Evolutionary conservation across 176 grass and related monocot species (phyloP).

Genomic region (Alloteropsis semialata): DNA sequence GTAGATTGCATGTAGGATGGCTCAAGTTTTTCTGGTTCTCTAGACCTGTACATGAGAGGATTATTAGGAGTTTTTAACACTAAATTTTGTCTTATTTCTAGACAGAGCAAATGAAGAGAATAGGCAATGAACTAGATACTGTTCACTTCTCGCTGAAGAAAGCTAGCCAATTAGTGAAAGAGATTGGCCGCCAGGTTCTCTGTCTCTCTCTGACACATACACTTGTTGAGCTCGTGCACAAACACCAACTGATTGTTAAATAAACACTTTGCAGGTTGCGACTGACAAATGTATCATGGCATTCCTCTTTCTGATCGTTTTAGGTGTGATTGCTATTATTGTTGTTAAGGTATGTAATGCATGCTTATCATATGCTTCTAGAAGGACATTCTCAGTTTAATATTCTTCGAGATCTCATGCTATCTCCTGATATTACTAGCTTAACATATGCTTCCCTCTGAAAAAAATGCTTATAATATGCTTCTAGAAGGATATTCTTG

Average conservation of each 20-base stretch:
- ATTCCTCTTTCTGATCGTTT: conserved; percentile 74
- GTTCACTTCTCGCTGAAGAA: conserved; percentile 75
- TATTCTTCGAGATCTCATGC: neutral
- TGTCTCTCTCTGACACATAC: neutral
- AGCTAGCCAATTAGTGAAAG: conserved; percentile 59
- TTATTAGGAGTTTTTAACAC: neutral
- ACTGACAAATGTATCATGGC: conserved; percentile 98
- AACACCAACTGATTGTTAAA: conserved; percentile 25
- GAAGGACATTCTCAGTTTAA: conserved; percentile 1
- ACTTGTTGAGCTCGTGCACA: neutral
- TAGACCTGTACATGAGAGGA: neutral
- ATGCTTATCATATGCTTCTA: conserved; percentile 16
- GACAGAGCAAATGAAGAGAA: conserved; percentile 63
- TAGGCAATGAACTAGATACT: conserved; percentile 58
- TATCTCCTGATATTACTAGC: neutral
- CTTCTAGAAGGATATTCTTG: conserved; percentile 3
- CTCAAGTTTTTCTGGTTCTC: neutral
- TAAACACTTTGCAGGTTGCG: conserved; percentile 61
- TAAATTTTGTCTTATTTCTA: conserved; percentile 11
- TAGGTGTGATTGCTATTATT: conserved; percentile 83
- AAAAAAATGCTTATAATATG: conserved; percentile 1
- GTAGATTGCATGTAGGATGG: neutral
- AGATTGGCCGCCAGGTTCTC: conserved; percentile 57
- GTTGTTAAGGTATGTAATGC: conserved; percentile 90
- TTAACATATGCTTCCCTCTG: too few species aligned